Evolutionary conservation across 805 yeast genomes (phyloP).

Genomic region (Komagataella populi): DNA sequence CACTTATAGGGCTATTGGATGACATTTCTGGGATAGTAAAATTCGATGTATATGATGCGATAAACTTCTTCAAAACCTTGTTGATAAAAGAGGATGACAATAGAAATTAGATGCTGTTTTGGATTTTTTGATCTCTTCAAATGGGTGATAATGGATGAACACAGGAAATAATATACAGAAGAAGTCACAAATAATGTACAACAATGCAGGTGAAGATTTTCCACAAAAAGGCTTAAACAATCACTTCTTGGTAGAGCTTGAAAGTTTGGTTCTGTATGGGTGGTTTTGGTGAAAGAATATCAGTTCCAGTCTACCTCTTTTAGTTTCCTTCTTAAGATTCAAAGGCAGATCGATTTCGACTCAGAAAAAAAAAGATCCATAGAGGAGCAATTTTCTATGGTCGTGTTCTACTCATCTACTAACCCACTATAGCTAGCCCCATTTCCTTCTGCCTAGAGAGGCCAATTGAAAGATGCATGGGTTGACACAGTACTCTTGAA

Average conservation of each 20-base stretch:
- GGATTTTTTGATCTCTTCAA: not conserved
- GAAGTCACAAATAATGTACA: not conserved
- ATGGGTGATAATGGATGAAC: not conserved
- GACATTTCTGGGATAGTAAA: not conserved
- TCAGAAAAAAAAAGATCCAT: not conserved
- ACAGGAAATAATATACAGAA: not conserved
- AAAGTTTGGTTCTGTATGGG: not conserved
- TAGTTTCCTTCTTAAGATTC: not conserved
- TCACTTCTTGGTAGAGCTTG: not conserved
- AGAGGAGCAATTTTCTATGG: not conserved
- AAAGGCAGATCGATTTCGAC: not conserved
- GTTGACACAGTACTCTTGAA: not conserved
- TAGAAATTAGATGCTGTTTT: not conserved
- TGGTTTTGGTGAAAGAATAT: not conserved
- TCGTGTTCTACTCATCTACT: not conserved
- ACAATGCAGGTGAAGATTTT: not conserved
- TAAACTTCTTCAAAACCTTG: not conserved
- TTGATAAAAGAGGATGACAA: not conserved
- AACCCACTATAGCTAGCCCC: not conserved
- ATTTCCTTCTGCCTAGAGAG: too few relatives aligned
- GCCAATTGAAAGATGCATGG: not conserved
- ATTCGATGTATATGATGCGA: not conserved
- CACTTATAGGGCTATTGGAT: not conserved
- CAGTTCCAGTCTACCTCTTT: not conserved
- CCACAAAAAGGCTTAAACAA: not conserved